phyloP scores from a whole-genome alignment of 2,329 filamentous ascomycete species.

The Epichloe gansuensis region DNA sequence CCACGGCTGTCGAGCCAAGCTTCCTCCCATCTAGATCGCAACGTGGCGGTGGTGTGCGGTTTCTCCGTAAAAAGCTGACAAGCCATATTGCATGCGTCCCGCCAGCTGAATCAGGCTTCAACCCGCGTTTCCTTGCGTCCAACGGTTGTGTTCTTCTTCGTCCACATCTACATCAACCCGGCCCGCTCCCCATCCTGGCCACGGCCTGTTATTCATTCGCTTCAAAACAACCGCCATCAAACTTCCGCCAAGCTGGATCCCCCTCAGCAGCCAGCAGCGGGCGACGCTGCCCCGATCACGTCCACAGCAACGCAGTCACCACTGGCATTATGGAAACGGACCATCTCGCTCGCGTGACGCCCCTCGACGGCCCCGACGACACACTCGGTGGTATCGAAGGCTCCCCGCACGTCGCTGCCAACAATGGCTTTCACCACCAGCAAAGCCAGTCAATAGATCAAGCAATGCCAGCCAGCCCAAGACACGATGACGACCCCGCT shows the following conservation, averaged over 20 bases:
- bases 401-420: slow-evolving; percentile 28
- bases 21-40: background rate
- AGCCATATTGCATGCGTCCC: slow-evolving; percentile 6
- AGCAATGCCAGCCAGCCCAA: slow-evolving; percentile 27
- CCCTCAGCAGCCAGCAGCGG: slow-evolving; percentile 23
- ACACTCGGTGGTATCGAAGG: slow-evolving; percentile 37
- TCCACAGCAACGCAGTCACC: slow-evolving; percentile 28
- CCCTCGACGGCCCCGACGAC: slow-evolving; percentile 33
- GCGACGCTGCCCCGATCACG: slow-evolving; percentile 12
- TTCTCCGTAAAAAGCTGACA: slow-evolving; percentile 1
- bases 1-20: background rate
- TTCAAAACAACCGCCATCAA: slow-evolving; percentile 6
- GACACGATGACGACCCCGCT: slow-evolving; percentile 31
- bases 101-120: background rate
- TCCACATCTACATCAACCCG: background rate
- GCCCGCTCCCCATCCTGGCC: slow-evolving; percentile 4
- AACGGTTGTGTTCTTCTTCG: slow-evolving; percentile 5
- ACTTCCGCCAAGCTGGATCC: slow-evolving; percentile 37
- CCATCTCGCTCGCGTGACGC: slow-evolving; percentile 9
- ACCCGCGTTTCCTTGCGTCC: slow-evolving; percentile 6
- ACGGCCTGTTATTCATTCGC: background rate
- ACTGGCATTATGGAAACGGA: slow-evolving; percentile 38
- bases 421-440: slow-evolving; percentile 28
- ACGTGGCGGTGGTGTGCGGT: background rate
- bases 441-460: slow-evolving; percentile 41